phyloP scores from a whole-genome alignment of 768 basidiomycete species.

The Multifurca ochricompacta region DNA sequence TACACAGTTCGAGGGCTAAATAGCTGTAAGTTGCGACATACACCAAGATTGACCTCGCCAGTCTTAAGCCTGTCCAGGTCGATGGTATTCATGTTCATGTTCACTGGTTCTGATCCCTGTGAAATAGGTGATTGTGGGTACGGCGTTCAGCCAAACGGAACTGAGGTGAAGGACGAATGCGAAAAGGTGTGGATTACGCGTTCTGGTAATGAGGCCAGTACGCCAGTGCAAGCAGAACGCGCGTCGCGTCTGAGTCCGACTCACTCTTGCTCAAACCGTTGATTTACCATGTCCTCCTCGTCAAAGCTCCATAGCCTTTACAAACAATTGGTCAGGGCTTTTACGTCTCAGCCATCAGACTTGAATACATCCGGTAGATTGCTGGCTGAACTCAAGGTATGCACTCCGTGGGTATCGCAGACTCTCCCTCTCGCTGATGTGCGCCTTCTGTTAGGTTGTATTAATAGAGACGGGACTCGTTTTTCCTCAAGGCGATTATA shows the following conservation, averaged over 20 bases:
- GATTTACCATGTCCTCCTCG: slow-evolving; percentile 40
- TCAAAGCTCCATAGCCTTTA: slow-evolving; percentile 52
- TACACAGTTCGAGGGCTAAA: background rate
- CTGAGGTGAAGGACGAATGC: too few species aligned
- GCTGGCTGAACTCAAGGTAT: slow-evolving; percentile 71
- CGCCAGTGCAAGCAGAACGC: too few species aligned
- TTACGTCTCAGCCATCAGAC: slow-evolving; percentile 57
- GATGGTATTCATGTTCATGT: slow-evolving; percentile 48
- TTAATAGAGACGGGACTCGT: slow-evolving; percentile 72
- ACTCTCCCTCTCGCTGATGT: background rate
- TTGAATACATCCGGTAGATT: slow-evolving; percentile 56
- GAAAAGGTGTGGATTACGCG: slow-evolving; percentile 32
- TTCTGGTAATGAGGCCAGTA: slow-evolving; percentile 32
- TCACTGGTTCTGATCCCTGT: slow-evolving; percentile 43
- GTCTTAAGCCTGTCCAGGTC: slow-evolving; percentile 84
- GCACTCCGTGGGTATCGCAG: background rate
- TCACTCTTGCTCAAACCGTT: background rate
- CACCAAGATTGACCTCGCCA: slow-evolving; percentile 96
- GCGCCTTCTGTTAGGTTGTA: slow-evolving; percentile 45
- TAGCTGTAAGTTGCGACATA: slow-evolving; percentile 37
- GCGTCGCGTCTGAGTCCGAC: slow-evolving; percentile 12
- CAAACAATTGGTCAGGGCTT: slow-evolving; percentile 58
- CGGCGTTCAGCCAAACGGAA: slow-evolving; percentile 22
- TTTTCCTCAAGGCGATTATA: slow-evolving; percentile 59
- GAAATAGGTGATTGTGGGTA: slow-evolving; percentile 21